These are phyloP conservation scores for Calocybe indica DNA, from an alignment of 768 basidiomycete species.

Conservation along the genomic window DNA sequence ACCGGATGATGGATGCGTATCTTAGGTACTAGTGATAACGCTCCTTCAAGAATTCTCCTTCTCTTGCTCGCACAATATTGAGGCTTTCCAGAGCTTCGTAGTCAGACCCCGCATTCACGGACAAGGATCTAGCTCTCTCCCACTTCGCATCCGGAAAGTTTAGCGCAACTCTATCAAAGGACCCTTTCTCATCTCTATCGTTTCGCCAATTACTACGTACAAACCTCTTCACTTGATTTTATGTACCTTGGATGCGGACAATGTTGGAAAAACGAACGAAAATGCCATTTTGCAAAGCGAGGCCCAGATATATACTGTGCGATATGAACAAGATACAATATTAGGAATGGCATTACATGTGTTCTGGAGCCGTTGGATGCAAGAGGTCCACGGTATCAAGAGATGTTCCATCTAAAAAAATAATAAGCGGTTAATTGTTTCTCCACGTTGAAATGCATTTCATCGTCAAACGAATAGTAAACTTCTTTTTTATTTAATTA, in stretches of 20 bases:
- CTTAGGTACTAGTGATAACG: conserved; percentile 35
- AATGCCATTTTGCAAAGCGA: too few relatives aligned
- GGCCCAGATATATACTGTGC: neutral
- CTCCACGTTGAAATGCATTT: conserved; percentile 4
- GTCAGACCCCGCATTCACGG: conserved; percentile 54
- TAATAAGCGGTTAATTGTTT: too few relatives aligned
- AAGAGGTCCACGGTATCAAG: conserved; percentile 1
- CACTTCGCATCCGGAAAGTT: conserved; percentile 38
- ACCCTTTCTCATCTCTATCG: too few relatives aligned
- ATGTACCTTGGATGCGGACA: too few relatives aligned
- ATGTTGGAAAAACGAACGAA: too few relatives aligned
- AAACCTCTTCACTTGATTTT: too few relatives aligned
- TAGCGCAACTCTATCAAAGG: too few relatives aligned
- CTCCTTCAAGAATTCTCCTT: conserved; percentile 53
- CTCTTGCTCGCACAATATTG: conserved; percentile 44
- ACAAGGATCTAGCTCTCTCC: conserved; percentile 48
- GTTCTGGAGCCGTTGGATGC: neutral
- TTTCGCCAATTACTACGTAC: too few relatives aligned
- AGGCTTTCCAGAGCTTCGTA: conserved; percentile 62
- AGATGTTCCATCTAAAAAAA: too few relatives aligned
- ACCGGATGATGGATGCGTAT: neutral
- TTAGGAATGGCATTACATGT: neutral
- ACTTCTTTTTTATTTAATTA: neutral
- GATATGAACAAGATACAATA: conserved; percentile 1
- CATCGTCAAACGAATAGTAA: neutral